Percentiles rank a stretch among this genome's conserved stretches.
phyloP scores from a whole-genome alignment of 768 basidiomycete genomes.

The Rossbeevera mucosa region DNA sequence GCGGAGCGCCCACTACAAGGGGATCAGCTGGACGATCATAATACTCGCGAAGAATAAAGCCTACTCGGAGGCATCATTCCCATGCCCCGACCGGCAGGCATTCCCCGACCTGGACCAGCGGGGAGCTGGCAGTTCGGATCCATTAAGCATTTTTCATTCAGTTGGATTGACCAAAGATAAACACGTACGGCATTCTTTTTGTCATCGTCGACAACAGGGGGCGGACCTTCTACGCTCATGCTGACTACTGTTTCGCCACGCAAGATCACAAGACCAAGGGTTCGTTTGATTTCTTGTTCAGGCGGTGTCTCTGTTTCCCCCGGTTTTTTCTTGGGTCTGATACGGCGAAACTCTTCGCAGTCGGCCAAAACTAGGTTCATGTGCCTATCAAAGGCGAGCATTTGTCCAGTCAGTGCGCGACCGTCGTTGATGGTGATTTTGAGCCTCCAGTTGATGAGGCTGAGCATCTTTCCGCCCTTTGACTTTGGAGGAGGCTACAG shows the following conservation, averaged over 20 bases:
- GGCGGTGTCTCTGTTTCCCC: constrained; percentile 68
- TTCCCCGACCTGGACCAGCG: constrained; percentile 87
- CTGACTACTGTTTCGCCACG: constrained; percentile 96
- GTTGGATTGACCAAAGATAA: constrained; percentile 2
- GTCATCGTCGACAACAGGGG: constrained; percentile 86
- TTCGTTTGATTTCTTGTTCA: constrained; percentile 92
- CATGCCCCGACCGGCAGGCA: constrained; percentile 96
- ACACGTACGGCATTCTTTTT: constrained; percentile 70
- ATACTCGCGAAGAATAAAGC: constrained; percentile 28
- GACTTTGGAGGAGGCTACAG: constrained; percentile 91
- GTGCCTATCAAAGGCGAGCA: constrained; percentile 99
- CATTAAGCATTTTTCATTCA: constrained; percentile 14
- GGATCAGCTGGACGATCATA: constrained; percentile 15
- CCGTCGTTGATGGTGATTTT: constrained; percentile 98
- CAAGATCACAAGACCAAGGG: constrained; percentile 93
- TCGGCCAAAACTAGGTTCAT: constrained; percentile 99
- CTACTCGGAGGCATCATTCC: constrained; percentile 87
- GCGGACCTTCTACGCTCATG: constrained; percentile 91
- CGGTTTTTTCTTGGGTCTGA: constrained; percentile 87
- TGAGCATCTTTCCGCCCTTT: constrained; percentile 97
- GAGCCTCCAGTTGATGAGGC: constrained; percentile 96
- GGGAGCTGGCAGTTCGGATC: constrained; percentile 52
- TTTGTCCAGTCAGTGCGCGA: constrained; percentile 91
- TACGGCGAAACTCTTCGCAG: constrained; percentile 94
- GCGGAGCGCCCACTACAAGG: constrained; percentile 52